Percentiles rank a stretch among this genome's conserved stretches.
phyloP scores from a whole-genome alignment of 1,284 basidiomycete species.

The Rhodotorula sp. region DNA sequence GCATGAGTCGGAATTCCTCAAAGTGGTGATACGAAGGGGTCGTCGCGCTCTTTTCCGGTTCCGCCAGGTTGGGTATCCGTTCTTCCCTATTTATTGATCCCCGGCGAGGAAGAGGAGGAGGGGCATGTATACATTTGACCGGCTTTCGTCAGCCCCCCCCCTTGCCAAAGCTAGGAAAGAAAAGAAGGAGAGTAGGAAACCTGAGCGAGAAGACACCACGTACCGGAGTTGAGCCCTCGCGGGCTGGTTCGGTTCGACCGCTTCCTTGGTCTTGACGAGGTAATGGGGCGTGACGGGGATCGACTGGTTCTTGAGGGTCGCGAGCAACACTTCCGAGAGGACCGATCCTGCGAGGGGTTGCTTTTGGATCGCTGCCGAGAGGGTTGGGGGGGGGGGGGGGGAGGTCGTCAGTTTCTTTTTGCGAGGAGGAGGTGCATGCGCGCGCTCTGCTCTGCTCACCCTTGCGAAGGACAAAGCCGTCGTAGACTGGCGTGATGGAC shows the following conservation, averaged over 20 bases:
- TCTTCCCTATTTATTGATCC: constrained; percentile 55
- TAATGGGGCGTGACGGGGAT: constrained; percentile 69
- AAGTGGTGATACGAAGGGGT: constrained; percentile 36
- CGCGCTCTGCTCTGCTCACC: constrained; percentile 55
- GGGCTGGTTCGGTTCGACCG: constrained; percentile 62
- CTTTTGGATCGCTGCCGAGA: constrained; percentile 44
- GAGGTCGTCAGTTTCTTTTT: background rate
- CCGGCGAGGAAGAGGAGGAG: no score
- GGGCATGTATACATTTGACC: no score
- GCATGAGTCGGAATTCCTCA: constrained; percentile 78
- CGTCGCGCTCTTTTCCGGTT: constrained; percentile 22
- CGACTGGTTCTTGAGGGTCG: constrained; percentile 45
- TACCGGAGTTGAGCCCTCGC: constrained; percentile 31
- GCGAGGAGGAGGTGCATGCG: constrained; percentile 6
- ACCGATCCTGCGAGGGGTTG: constrained; percentile 44
- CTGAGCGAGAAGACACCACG: background rate
- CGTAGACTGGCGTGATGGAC: constrained; percentile 91
- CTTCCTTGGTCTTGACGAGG: constrained; percentile 73
- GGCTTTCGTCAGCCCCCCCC: no score
- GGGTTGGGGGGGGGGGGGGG: no score
- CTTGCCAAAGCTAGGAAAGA: background rate
- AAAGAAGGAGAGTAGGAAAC: background rate
- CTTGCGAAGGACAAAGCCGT: constrained; percentile 96
- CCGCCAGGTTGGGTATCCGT: constrained; percentile 47
- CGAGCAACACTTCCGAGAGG: constrained; percentile 43